phyloP scores from a whole-genome alignment of 176 grass and related monocot species.

The Alopecurus myosuroides region DNA sequence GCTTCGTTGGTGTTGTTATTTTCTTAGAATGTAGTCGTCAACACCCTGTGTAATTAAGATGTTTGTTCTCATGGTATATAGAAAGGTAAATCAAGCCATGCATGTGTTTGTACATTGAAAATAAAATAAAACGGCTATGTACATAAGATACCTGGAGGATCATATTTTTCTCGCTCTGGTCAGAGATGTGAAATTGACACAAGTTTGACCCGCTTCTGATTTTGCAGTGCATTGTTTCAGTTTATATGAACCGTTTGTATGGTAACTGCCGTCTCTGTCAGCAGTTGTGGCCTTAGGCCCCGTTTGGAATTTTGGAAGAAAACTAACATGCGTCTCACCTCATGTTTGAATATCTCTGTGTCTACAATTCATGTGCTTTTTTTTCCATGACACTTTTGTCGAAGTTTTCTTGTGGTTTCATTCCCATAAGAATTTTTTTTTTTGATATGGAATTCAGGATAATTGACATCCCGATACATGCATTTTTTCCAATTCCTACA shows the following conservation, averaged over 20 bases:
- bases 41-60: background rate
- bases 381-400: no score
- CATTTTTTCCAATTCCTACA: no score
- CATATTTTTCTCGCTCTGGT: background rate
- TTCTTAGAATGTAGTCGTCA: background rate
- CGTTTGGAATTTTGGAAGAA: no score
- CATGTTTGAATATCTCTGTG: no score
- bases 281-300: no score
- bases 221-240: background rate
- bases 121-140: background rate
- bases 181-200: background rate
- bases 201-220: background rate
- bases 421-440: no score
- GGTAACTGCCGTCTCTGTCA: background rate
- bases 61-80: background rate
- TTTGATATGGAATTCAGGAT: no score
- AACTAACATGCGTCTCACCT: no score
- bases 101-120: background rate
- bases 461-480: no score
- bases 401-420: no score
- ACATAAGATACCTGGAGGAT: background rate
- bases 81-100: background rate
- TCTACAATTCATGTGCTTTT: no score
- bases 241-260: background rate
- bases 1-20: background rate